Evolutionary conservation across 495 filamentous ascomycete genomes (phyloP), one percentile per base, ranked within the genome.

Genomic region (Podospora conica): DNA sequence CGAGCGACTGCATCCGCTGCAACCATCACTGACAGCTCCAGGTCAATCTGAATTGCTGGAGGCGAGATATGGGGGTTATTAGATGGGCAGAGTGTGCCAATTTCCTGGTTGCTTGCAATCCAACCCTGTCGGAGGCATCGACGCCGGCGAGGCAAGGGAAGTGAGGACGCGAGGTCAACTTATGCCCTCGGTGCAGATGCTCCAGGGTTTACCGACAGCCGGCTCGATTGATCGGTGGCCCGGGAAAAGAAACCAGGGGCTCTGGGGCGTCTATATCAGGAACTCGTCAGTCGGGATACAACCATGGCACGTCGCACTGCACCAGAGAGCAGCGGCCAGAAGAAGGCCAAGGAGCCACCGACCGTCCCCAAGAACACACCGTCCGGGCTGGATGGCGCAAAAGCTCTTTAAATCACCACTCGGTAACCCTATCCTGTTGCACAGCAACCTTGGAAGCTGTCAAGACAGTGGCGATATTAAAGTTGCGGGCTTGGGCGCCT

Each of bases 261-360:
- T 18, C 28, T 63, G 23, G 25, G 55, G 21, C 23, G 15, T 15
- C 25, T 23, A 23, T 57, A 24, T 22, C 12, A 27, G 22, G 55
- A 57, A 24, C 48, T 55, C 31, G 25, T 64, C 63, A 18, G 24
- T 58, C 63, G 55, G 63, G 55, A 64, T 64, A 64, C 63, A 57
- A 64, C 63, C 27, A 40, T 58, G 40, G 20, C 63, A 18, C 25
- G 23, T 27, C 21, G 63, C 54, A 57, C 40, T 58, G 63, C 55
- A 22, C 33, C 63, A 64, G 53, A 58, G 20, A 29, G 28, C 63
- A 40, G 23, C 11, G 24, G 40, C 54, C 63, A 21, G 40, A 58
- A 33, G 57, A 48, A 55, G 27, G 61, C 40, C 40, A 48, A 48
- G 40, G 33, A 48, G 15, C 33, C 33, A 48, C 33, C 15, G 7